phyloP scores from a whole-genome alignment of 1,139 yeast species.

The Barnettozyma hawaiiensis region DNA sequence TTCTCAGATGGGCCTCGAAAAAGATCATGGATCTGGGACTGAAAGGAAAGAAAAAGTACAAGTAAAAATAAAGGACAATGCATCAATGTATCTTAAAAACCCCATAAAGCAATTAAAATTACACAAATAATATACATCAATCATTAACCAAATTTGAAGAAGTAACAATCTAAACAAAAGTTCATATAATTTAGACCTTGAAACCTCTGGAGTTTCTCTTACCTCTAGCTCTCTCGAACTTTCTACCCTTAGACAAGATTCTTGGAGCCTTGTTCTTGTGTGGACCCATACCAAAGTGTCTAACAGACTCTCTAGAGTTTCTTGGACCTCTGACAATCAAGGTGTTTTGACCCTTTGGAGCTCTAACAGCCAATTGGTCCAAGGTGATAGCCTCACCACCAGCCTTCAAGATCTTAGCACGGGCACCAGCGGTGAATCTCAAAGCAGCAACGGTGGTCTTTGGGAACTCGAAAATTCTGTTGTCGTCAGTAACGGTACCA shows the following conservation, averaged over 20 bases:
- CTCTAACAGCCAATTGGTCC: conserved; percentile 98
- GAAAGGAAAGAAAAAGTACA: background rate
- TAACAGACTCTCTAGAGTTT: conserved; percentile 97
- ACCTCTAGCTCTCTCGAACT: conserved; percentile 99
- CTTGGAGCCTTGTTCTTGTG: conserved; percentile 99
- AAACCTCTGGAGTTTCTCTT: conserved; percentile 98
- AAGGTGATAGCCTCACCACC: conserved; percentile 99
- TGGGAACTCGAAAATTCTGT: conserved; percentile 91
- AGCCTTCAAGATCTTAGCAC: conserved; percentile 93
- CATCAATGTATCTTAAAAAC: conserved; percentile 21
- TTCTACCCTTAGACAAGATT: conserved; percentile 95
- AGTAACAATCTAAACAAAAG: conserved; percentile 7
- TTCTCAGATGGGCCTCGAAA: conserved; percentile 3
- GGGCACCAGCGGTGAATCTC: conserved; percentile 99
- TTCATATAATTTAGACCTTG: conserved; percentile 79
- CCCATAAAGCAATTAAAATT: conserved; percentile 17
- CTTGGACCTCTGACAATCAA: conserved; percentile 98
- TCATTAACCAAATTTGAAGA: conserved; percentile 14
- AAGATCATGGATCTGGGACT: conserved; percentile 16
- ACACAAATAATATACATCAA: conserved; percentile 22
- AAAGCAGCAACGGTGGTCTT: conserved; percentile 98
- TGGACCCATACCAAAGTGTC: conserved; percentile 99
- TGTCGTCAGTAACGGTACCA: conserved; percentile 98
- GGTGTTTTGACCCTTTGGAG: conserved; percentile 99
- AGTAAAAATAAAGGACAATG: conserved; percentile 7